Evolutionary conservation across 1,284 basidiomycete genomes (phyloP).

Genomic region (Polyporus tsugae): DNA sequence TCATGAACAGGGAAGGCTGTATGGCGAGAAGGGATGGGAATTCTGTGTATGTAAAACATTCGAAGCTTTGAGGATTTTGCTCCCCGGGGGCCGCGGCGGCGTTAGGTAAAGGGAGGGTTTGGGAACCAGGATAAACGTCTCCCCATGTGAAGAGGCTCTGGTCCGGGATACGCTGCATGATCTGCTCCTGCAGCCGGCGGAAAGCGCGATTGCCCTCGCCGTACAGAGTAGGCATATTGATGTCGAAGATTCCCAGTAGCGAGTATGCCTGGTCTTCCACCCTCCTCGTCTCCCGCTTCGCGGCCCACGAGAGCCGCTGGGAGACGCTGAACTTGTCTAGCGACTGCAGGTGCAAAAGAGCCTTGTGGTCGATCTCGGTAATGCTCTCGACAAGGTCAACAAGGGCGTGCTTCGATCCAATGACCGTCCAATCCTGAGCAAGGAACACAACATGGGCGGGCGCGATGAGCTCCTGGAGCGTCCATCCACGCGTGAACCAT

Average conservation of each 20-base stretch:
- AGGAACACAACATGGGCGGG: neutral
- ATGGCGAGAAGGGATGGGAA: no score
- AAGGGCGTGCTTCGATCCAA: neutral
- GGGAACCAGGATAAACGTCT: no score
- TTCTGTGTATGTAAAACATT: no score
- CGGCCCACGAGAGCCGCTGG: neutral
- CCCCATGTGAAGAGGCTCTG: neutral
- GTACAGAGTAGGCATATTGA: neutral
- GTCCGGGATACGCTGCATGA: neutral
- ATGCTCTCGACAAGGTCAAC: neutral
- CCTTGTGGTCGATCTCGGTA: neutral
- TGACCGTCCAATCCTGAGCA: neutral
- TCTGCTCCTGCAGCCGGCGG: neutral
- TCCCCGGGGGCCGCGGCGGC: no score
- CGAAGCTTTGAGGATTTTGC: no score
- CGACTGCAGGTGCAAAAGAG: neutral
- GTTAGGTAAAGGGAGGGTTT: no score
- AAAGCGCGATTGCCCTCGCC: neutral
- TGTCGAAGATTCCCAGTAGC: neutral
- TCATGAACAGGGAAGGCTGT: no score
- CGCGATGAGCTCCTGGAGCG: neutral
- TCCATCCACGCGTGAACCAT: neutral
- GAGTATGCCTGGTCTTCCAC: neutral
- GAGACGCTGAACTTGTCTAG: neutral
- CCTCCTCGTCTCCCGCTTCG: neutral